Base-by-base conservation (phyloP, 305 asterid species). In the Solanum hybrid region DNA sequence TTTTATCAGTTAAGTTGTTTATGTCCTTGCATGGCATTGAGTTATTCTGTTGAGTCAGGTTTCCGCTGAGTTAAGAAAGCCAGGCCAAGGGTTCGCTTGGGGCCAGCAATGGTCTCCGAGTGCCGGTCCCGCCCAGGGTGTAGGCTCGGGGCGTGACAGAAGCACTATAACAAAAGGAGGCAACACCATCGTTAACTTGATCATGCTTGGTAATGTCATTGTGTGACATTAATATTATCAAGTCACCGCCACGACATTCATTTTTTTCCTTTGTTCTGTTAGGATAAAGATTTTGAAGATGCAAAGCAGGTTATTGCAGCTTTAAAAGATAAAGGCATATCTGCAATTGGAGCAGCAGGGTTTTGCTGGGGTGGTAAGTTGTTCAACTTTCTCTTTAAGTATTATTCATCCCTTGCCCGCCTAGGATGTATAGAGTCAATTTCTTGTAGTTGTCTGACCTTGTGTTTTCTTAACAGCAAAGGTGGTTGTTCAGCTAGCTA, bases 361-460 rank as follows among this genome's bases (percentile, higher is more conserved):
- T 95, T 94, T 91, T 94, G 97, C 92, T 95, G 93, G 91, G 98
- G 95, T 1, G 98, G 98, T 94, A 88, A 91, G 88, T 77, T 76
- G 87, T 17, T 31, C n/a, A 76, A 29, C 34, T 46, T 16, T 75
- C 32, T 31, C 72, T 46, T 37, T 73, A 3, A 38, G 16, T 71
- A 66, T 71, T 37, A 14, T 26, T 35, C 36, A 38, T 87, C 31
- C 38, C 8, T 42, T 35, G 27, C 29, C 1, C 12, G 0, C 69
- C 9, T 64, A 69, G 35, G 34, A 26, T 78, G 31, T 78, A 7
- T n/a, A 31, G 32, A 46, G 9, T 32, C 26, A 66, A 3, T 16
- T 35, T 72, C 31, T 56, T 79, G 86, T 82, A 31, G 22, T 77
- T 42, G 51, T 36, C 85, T 71, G 87, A 88, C 79, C 46, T 51